These are phyloP conservation scores for Thelonectria discophora DNA, from an alignment of 2,329 filamentous ascomycete species.

Conservation along the genomic window DNA sequence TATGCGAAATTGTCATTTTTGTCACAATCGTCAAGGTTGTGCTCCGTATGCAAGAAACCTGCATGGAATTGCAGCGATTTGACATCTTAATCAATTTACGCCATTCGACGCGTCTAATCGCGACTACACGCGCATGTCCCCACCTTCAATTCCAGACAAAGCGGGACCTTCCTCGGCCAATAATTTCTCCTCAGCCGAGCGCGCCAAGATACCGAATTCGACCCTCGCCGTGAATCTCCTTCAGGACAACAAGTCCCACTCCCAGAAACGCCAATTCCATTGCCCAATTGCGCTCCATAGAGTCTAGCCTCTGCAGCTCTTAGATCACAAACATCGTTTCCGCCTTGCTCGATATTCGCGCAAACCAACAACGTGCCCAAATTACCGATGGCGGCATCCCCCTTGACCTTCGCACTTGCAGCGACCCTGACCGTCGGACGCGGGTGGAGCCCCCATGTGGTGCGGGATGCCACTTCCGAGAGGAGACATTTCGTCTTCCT, in stretches of 20 bases:
- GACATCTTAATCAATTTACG: slow-evolving; percentile 14
- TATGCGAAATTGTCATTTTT: slow-evolving; percentile 35
- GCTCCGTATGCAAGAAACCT: slow-evolving; percentile 1
- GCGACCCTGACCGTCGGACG: neutral
- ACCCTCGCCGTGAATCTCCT: too few species aligned
- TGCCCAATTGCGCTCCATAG: slow-evolving; percentile 2
- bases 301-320: slow-evolving; percentile 14
- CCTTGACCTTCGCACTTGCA: neutral
- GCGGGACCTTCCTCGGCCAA: slow-evolving; percentile 9
- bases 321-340: slow-evolving; percentile 17
- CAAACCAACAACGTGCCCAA: slow-evolving; percentile 29
- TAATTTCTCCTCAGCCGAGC: slow-evolving; percentile 5
- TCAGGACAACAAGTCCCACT: slow-evolving; percentile 3
- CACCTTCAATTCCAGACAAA: neutral
- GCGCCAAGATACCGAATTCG: neutral
- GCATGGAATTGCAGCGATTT: neutral
- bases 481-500: neutral
- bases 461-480: slow-evolving; percentile 8
- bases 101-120: slow-evolving; percentile 13
- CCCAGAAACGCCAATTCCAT: neutral
- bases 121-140: slow-evolving; percentile 19
- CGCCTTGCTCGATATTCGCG: slow-evolving; percentile 29
- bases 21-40: neutral
- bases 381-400: slow-evolving; percentile 21
- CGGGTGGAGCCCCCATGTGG: slow-evolving; percentile 4